Conservation (phyloP, 2,329 filamentous ascomycete genomes). For the Colletotrichum sp. region DNA sequence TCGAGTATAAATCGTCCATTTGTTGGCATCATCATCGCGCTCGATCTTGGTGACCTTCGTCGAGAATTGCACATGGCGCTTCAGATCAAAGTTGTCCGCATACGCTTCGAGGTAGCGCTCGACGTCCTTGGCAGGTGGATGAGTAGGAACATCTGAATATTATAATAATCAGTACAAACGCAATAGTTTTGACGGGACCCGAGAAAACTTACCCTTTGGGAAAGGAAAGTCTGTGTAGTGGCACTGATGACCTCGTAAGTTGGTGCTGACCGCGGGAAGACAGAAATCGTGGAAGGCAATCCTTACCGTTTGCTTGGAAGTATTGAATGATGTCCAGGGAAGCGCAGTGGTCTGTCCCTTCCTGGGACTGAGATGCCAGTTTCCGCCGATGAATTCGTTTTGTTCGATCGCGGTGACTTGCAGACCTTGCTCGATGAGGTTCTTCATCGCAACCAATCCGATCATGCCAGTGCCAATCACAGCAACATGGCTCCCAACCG, state of each 20-base stretch:
- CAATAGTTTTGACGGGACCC: accelerated
- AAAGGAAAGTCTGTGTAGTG: constrained; percentile 19
- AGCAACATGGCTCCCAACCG: constrained; percentile 27
- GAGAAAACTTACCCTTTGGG: neutral
- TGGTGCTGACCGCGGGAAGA: neutral
- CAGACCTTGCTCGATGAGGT: constrained; percentile 20
- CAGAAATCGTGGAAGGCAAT: neutral
- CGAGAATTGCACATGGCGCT: constrained; percentile 29
- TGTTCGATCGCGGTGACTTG: constrained; percentile 15
- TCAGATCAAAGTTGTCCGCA: constrained; percentile 41
- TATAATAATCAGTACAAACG: neutral
- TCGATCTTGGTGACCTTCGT: neutral
- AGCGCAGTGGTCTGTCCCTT: constrained; percentile 2
- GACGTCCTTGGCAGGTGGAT: constrained; percentile 26
- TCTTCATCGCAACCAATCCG: constrained; percentile 20
- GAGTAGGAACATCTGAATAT: constrained; percentile 27
- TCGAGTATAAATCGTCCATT: neutral
- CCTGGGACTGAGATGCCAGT: constrained; percentile 10
- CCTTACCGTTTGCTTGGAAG: constrained; percentile 9
- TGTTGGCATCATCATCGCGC: neutral
- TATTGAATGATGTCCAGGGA: constrained; percentile 18
- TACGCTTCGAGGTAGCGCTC: constrained; percentile 44
- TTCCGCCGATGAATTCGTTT: constrained; percentile 15
- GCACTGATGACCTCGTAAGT: neutral
- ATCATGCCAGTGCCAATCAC: constrained; percentile 25